Percentiles rank a stretch among this genome's conserved stretches.
Conservation (phyloP, 2,329 filamentous ascomycete genomes). For the Lachnellula subtilissima region DNA sequence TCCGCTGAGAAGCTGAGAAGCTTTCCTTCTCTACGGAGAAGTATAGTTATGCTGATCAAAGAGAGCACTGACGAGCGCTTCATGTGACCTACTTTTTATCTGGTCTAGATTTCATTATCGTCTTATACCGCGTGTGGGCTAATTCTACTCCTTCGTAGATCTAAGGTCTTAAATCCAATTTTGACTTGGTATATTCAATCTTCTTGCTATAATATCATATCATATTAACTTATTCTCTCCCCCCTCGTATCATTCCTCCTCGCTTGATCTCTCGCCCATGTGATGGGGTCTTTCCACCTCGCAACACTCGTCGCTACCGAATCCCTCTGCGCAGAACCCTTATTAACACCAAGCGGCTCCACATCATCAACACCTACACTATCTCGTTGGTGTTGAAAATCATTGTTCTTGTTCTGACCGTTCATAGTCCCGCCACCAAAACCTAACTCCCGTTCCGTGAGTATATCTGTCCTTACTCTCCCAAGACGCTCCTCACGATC, state of each 20-base stretch:
- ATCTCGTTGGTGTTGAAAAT: background rate
- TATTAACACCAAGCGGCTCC: background rate
- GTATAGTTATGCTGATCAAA: conserved; percentile 27
- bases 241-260: conserved; percentile 1
- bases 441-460: background rate
- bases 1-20: conserved; percentile 18
- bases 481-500: background rate
- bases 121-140: too few relatives aligned
- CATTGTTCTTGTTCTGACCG: background rate
- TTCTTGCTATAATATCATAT: background rate
- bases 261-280: conserved; percentile 4
- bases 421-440: background rate
- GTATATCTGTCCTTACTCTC: background rate
- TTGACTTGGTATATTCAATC: too few relatives aligned
- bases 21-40: conserved; percentile 4
- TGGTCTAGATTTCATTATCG: too few relatives aligned
- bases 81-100: background rate
- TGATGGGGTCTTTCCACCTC: conserved; percentile 1
- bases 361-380: background rate
- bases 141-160: too few relatives aligned
- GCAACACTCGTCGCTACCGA: background rate
- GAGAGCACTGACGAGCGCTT: conserved; percentile 30
- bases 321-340: background rate
- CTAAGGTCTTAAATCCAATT: too few relatives aligned
- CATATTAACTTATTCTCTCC: background rate